Conservation (phyloP, 2,329 filamentous ascomycete genomes). For the Colletotrichum liaoningense region DNA sequence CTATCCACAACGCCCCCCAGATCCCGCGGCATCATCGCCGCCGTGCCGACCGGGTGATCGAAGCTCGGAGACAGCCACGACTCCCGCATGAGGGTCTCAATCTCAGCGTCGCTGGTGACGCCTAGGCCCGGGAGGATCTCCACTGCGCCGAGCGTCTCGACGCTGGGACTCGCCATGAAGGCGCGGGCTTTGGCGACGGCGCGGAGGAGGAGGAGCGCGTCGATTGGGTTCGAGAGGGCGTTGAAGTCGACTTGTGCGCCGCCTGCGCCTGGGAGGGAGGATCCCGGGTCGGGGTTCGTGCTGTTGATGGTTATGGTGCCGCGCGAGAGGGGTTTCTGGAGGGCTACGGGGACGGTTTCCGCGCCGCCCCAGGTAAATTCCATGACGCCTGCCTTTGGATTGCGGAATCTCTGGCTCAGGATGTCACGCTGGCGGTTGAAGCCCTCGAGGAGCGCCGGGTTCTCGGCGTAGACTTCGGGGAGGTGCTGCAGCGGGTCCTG, state of each 20-base stretch:
- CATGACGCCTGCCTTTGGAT: constrained; percentile 35
- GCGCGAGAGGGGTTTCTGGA: constrained; percentile 40
- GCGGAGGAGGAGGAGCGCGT: constrained; percentile 31
- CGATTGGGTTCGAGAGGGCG: constrained; percentile 38
- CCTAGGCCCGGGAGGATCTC: constrained; percentile 39
- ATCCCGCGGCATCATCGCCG: constrained; percentile 47
- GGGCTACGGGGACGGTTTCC: constrained; percentile 29
- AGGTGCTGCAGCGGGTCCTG: constrained; percentile 38
- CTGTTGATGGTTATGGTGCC: constrained; percentile 40
- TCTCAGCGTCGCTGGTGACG: constrained; percentile 39
- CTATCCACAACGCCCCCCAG: constrained; percentile 49
- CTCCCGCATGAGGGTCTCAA: constrained; percentile 36
- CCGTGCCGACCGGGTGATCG: constrained; percentile 43
- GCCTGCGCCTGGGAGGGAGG: background rate
- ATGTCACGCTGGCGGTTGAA: constrained; percentile 32
- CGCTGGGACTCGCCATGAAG: constrained; percentile 37
- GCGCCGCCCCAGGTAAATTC: constrained; percentile 38
- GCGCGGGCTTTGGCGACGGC: constrained; percentile 36
- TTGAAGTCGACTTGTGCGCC: constrained; percentile 39
- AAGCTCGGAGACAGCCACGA: constrained; percentile 36
- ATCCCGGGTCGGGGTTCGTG: constrained; percentile 37
- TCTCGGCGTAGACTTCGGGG: constrained; percentile 37
- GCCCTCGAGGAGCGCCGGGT: constrained; percentile 31
- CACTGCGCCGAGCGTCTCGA: constrained; percentile 30
- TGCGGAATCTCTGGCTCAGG: constrained; percentile 34